phyloP scores from a whole-genome alignment of 768 basidiomycete genomes.

The Mycena leptocephala region DNA sequence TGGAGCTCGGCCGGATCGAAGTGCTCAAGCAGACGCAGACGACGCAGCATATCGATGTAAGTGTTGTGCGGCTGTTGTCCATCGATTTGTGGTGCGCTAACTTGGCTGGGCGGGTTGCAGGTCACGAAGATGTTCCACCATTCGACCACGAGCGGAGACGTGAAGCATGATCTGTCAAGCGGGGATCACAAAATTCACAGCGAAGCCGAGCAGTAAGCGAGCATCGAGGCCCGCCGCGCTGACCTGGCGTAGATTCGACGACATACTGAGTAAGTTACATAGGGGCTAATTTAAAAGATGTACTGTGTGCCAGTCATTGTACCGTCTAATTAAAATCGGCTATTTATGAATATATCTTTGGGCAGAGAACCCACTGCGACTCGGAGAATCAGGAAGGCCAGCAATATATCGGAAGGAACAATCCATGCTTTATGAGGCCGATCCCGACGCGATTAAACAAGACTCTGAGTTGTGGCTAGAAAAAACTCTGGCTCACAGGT shows the following conservation, averaged over 20 bases:
- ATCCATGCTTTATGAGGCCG: not conserved
- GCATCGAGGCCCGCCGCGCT: not conserved
- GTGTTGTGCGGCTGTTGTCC: not conserved
- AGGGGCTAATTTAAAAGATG: too few species aligned
- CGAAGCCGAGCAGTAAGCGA: not conserved
- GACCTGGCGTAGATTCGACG: not conserved
- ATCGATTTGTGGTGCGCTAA: not conserved
- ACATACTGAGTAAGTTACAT: too few species aligned
- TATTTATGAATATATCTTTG: not conserved
- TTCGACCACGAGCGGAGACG: not conserved
- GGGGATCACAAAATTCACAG: conserved; percentile 2
- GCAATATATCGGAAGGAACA: not conserved
- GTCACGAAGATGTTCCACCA: conserved; percentile 15
- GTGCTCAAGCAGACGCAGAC: conserved; percentile 11
- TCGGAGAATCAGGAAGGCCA: not conserved
- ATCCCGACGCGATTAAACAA: not conserved
- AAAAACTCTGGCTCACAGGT: too few species aligned
- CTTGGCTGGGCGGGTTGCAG: conserved; percentile 4
- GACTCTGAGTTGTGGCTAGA: not conserved
- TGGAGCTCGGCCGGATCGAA: conserved; percentile 22
- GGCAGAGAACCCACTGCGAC: not conserved
- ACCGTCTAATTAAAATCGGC: not conserved
- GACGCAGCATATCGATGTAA: conserved; percentile 18
- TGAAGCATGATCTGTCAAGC: conserved; percentile 2
- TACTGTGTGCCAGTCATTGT: not conserved